Evolutionary conservation across 2,329 filamentous ascomycete species (phyloP).

Genomic region (Stemphylium lycopersici): DNA sequence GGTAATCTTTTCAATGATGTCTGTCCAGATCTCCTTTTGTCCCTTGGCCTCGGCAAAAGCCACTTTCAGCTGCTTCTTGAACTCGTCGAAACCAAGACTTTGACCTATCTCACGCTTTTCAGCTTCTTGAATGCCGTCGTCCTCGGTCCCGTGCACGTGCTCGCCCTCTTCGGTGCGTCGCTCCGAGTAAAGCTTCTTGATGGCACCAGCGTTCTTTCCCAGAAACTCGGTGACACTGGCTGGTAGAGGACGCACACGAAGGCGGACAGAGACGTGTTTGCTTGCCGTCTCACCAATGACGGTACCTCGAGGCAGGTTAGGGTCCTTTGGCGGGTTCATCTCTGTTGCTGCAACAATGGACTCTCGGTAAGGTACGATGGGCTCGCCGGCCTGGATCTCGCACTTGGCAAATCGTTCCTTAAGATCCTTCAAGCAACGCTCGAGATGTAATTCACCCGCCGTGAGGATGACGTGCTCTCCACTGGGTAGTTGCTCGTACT

Average conservation of each 20-base stretch:
- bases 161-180: constrained; percentile 59
- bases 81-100: constrained; percentile 73
- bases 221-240: constrained; percentile 82
- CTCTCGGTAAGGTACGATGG: constrained; percentile 95
- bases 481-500: constrained; percentile 90
- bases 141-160: constrained; percentile 58
- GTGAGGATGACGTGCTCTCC: constrained; percentile 96
- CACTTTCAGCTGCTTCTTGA: constrained; percentile 73
- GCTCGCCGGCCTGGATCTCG: constrained; percentile 90
- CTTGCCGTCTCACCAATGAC: constrained; percentile 78
- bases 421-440: constrained; percentile 91
- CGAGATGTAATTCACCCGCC: constrained; percentile 91
- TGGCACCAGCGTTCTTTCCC: constrained; percentile 75
- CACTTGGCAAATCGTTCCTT: constrained; percentile 91
- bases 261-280: constrained; percentile 79
- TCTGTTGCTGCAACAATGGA: constrained; percentile 86
- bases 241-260: constrained; percentile 82
- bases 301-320: constrained; percentile 83
- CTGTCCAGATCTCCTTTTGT: constrained; percentile 77
- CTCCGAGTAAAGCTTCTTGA: constrained; percentile 80
- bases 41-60: constrained; percentile 75
- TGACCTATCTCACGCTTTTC: constrained; percentile 64
- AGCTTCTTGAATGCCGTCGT: constrained; percentile 52
- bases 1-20: constrained; percentile 78
- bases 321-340: constrained; percentile 87